Base-by-base conservation (phyloP, 2,329 filamentous ascomycete species). In the Exophiala sideris region DNA sequence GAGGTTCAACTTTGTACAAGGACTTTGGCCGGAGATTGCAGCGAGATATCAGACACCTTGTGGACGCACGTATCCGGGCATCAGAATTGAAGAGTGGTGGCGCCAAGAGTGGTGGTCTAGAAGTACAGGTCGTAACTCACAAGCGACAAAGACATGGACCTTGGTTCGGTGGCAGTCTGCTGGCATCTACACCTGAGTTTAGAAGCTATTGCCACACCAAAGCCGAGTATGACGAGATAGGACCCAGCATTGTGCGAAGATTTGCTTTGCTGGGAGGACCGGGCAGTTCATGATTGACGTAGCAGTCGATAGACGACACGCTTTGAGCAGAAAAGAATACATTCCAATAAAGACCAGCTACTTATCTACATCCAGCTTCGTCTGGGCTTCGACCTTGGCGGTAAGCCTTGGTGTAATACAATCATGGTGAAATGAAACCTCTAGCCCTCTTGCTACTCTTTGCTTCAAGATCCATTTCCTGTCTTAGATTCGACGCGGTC, bases 151-250 rank as follows among this genome's bases (percentile, higher is more conserved):
- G 92, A 68, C 92, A 99, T 71, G 94, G 94, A 14, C 94, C 94
- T 32, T 99, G 94, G 94, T 99, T 99, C 70, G 94, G 94, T 72
- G 94, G 94, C 65, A 96, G 90, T 76, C 79, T 99, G 74, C 79
- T 99, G 57, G 95, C 92, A 51, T 92, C 97, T 78, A 99, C 94
- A 5, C 92, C 95, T 3, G 95, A 99, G 74, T 99, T 99, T 81
- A 85, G 90, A 71, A 96, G 91, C 69, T 99, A 97, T 77, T 99
- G 94, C 78, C 95, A 99, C 75, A 99, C 89, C 53, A 94, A 94
- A 79, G 74, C 70, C 46, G 73, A 92, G 79, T 96, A 96, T 71
- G 89, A 96, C 73, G 92, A 96, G 78, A 91, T 95, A 70, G 92
- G 94, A 14, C 92, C 92, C 12, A 91, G 90, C 71, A 96, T 96